phyloP scores from a whole-genome alignment of 257 asterid species.

The Solanum clarkiae region DNA sequence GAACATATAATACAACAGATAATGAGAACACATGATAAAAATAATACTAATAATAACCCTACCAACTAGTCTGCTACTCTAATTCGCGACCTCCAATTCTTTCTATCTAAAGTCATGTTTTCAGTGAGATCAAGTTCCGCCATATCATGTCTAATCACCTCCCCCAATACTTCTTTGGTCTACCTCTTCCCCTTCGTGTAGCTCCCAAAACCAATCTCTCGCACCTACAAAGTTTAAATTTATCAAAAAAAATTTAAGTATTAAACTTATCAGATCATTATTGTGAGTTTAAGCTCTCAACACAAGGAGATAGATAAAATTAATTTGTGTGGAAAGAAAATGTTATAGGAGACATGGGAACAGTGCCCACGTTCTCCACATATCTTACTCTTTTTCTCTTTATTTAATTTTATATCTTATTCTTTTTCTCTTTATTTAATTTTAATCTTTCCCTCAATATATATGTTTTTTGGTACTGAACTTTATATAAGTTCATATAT shows the following conservation, averaged over 20 bases:
- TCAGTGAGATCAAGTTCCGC: too few species aligned
- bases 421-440: not conserved
- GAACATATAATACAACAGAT: too few species aligned
- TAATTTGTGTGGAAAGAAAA: slow-evolving; percentile 15
- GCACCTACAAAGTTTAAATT: not conserved
- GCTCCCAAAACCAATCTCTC: too few species aligned
- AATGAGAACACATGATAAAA: too few species aligned
- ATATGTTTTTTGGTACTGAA: not conserved
- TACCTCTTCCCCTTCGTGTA: too few species aligned
- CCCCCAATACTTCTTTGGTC: too few species aligned
- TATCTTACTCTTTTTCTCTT: slow-evolving; percentile 11
- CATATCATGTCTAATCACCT: too few species aligned
- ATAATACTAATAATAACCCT: too few species aligned
- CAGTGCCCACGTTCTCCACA: slow-evolving; percentile 89
- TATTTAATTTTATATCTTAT: not conserved
- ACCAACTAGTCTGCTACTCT: too few species aligned
- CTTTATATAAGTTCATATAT: not conserved
- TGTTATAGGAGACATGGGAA: slow-evolving; percentile 54
- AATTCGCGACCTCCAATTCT: too few species aligned
- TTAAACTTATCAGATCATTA: slow-evolving; percentile 12
- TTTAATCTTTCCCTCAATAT: not conserved
- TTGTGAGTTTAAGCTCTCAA: slow-evolving; percentile 50
- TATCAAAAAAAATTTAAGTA: not conserved
- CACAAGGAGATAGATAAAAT: slow-evolving; percentile 56
- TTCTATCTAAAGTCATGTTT: too few species aligned